Percentiles rank a stretch among this genome's conserved stretches.
Evolutionary conservation across 2,329 filamentous ascomycete species (phyloP).

Genomic region (Ophiocordyceps camponoti-rufipedis): DNA sequence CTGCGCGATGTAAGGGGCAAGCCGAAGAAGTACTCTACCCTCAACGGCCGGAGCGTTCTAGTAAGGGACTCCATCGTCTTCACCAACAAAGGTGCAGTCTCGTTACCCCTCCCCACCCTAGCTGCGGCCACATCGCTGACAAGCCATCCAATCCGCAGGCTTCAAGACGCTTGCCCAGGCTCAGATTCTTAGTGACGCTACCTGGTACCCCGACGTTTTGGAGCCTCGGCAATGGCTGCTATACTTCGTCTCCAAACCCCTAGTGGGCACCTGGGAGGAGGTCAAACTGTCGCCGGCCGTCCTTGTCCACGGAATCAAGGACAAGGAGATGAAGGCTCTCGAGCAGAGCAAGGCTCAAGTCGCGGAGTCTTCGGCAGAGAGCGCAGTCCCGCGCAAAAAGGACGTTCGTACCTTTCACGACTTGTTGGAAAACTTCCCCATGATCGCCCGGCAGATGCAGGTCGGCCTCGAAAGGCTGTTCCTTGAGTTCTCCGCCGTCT

Average conservation of each 20-base stretch:
- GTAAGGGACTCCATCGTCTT: slow-evolving; percentile 88
- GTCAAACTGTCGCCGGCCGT: slow-evolving; percentile 51
- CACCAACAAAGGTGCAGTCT: slow-evolving; percentile 71
- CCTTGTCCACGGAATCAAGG: slow-evolving; percentile 26
- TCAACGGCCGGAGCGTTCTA: slow-evolving; percentile 84
- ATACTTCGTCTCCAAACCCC: slow-evolving; percentile 83
- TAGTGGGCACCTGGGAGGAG: slow-evolving; percentile 70
- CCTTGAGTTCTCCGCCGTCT: slow-evolving; percentile 68
- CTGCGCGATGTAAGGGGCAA: slow-evolving; percentile 79
- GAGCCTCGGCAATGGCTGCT: slow-evolving; percentile 90
- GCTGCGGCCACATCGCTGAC: neutral
- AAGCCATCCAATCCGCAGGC: slow-evolving; percentile 29
- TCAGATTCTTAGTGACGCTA: slow-evolving; percentile 62
- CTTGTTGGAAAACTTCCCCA: slow-evolving; percentile 75
- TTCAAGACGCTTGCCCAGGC: slow-evolving; percentile 87
- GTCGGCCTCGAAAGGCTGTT: slow-evolving; percentile 77
- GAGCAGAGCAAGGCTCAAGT: slow-evolving; percentile 14
- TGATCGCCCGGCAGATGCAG: slow-evolving; percentile 95
- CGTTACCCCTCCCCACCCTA: no score
- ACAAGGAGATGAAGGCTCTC: slow-evolving; percentile 17
- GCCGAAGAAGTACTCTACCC: slow-evolving; percentile 81
- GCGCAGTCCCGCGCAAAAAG: slow-evolving; percentile 47
- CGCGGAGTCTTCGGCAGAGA: slow-evolving; percentile 21
- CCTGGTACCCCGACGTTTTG: slow-evolving; percentile 79
- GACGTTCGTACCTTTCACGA: slow-evolving; percentile 84